phyloP scores from a whole-genome alignment of 179 eudicot genomes.

The Spinacia oleracea region DNA sequence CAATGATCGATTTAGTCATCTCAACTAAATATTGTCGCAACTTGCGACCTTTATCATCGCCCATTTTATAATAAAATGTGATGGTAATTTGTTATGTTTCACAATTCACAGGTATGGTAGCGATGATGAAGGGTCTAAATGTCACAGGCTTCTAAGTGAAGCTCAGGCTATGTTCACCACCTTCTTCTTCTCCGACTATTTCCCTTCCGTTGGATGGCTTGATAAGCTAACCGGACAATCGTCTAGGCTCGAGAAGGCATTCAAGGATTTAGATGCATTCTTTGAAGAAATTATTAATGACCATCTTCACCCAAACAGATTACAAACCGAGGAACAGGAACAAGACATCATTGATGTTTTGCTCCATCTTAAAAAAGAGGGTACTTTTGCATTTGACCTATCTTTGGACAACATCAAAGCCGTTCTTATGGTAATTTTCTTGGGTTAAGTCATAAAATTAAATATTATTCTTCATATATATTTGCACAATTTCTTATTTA shows the following conservation, averaged over 20 bases:
- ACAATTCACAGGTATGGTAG: too few relatives aligned
- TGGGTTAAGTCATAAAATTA: too few relatives aligned
- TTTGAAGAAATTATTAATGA: conserved; percentile 19
- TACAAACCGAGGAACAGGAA: background rate
- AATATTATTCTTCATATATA: too few relatives aligned
- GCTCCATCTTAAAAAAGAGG: conserved; percentile 14
- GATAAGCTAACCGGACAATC: conserved; percentile 20
- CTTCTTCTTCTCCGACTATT: conserved; percentile 25
- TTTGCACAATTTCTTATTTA: background rate
- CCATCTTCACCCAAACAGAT: background rate
- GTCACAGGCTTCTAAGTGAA: conserved; percentile 21
- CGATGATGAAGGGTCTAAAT: too few relatives aligned
- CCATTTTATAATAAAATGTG: too few relatives aligned
- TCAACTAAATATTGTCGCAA: too few relatives aligned
- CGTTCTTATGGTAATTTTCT: conserved; percentile 20
- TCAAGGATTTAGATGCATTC: conserved; percentile 23
- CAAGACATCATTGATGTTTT: conserved; percentile 21
- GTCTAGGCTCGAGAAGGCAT: conserved; percentile 19
- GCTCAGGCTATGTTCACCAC: conserved; percentile 17
- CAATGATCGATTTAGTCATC: too few relatives aligned
- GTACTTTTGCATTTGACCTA: conserved; percentile 3
- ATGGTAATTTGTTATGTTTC: too few relatives aligned
- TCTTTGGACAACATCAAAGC: conserved; percentile 29
- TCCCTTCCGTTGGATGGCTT: conserved; percentile 26
- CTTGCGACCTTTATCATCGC: too few relatives aligned